Base-by-base conservation (phyloP, 169 alveolate genomes). In the Plasmodium knowlesi region DNA sequence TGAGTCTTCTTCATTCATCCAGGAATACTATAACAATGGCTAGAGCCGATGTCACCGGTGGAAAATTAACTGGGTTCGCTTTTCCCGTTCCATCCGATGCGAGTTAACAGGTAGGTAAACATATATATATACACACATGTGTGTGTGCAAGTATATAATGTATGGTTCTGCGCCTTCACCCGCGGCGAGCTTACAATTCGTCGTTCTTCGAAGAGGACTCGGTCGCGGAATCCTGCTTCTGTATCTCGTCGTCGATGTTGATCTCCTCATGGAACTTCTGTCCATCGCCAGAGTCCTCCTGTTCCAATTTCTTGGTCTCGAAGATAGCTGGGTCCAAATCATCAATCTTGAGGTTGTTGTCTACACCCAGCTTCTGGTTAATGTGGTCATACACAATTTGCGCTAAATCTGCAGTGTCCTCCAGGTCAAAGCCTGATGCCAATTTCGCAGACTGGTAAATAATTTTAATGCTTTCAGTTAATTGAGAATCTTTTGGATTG, bases 361-460 rank as follows among this genome's bases (percentile, higher is more conserved):
- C 95, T 22, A 90, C 95, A 61, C 95, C 95, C 39, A 90, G 53
- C 54, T 81, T 90, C 34, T 90, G 95, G 46, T 90, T 90, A 71
- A 90, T 90, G 73, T 90, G 95, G 57, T 90, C 95, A 74, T 90
- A 90, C 0, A 90, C 92, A 81, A 90, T 90, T 90, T 90, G 95
- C 34, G 95, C 92, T 41, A 90, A 81, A 46, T 90, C 95, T 70
- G 92, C 76, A 4, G 98, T 95, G 83, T 96, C 95, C 90, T 96
- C 97, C 53, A 96, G 76, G 80, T 92, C 90, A 92, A 96, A 96
- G 28, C 98, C 98, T 4, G 97, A 94, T n/a, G 97, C 97, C 81
- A 96, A 86, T 88, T 96, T 96, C 12, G 98, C 98, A 25, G 98
- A 95, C 73, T 96, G 95, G 83, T 95, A 96, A 71, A 96, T 83